These are phyloP conservation scores for Teunomyces panamensis DNA, from an alignment of 805 yeast species.

Conservation along the genomic window DNA sequence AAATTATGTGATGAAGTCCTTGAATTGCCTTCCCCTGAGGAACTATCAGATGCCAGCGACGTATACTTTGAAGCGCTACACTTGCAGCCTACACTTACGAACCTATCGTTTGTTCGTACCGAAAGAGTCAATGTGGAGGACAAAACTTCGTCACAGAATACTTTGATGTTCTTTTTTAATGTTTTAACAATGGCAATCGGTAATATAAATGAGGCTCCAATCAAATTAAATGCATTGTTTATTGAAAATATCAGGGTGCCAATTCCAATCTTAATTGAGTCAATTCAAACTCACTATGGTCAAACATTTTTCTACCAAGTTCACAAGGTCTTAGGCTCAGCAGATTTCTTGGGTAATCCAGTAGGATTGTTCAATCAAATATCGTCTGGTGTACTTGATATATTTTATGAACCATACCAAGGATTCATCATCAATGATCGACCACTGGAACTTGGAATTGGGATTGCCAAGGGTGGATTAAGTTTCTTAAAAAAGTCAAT, in stretches of 20 bases:
- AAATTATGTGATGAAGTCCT: conserved; percentile 59
- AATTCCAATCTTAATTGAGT: conserved; percentile 63
- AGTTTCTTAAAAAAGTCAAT: conserved; percentile 93
- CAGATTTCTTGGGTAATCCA: conserved; percentile 95
- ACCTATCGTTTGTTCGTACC: conserved; percentile 87
- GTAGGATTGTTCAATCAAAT: conserved; percentile 93
- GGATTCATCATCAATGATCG: conserved; percentile 92
- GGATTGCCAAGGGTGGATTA: conserved; percentile 92
- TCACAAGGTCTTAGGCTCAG: conserved; percentile 91
- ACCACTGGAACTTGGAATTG: conserved; percentile 94
- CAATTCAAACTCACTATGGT: conserved; percentile 80
- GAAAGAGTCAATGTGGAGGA: conserved; percentile 72
- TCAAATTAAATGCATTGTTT: conserved; percentile 78
- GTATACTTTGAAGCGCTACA: conserved; percentile 90
- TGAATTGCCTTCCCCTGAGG: conserved; percentile 69
- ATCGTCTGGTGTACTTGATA: conserved; percentile 93
- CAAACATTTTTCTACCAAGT: conserved; percentile 90
- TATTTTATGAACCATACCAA: conserved; percentile 95
- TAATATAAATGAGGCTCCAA: conserved; percentile 95
- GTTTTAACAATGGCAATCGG: conserved; percentile 95
- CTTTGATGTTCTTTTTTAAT: conserved; percentile 75
- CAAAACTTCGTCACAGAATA: conserved; percentile 54
- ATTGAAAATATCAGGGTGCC: conserved; percentile 91
- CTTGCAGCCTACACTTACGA: conserved; percentile 85
- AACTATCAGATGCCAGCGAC: conserved; percentile 58